A percentile compares a stretch with the other conserved stretches of the same genome.
phyloP scores from a whole-genome alignment of 164 flowering plant genomes.

The Saururus chinensis region DNA sequence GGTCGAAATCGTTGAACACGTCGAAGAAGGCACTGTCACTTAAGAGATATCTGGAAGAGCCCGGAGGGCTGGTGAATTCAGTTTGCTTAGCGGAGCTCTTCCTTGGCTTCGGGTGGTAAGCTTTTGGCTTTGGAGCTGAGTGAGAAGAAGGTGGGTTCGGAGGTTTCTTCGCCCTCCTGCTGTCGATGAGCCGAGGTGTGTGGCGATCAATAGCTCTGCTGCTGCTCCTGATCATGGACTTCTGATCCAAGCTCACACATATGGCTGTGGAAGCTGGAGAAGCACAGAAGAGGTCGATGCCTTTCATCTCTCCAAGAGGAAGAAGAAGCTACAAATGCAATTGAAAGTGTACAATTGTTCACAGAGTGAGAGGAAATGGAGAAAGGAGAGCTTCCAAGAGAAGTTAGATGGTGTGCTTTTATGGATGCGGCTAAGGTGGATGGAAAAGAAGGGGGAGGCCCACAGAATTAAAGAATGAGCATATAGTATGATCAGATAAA shows the following conservation, averaged over 20 bases:
- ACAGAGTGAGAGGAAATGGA: conserved; percentile 1
- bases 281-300: conserved; percentile 58
- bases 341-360: not conserved
- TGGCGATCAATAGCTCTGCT: conserved; percentile 22
- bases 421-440: conserved; percentile 6
- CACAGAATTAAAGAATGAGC: conserved; percentile 3
- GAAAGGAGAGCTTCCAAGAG: conserved; percentile 10
- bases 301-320: conserved; percentile 31
- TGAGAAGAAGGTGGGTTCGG: conserved; percentile 20
- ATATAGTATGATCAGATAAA: too few relatives aligned
- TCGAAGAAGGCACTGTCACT: conserved; percentile 31
- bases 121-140: conserved; percentile 31
- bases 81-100: conserved; percentile 28
- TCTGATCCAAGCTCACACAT: conserved; percentile 45
- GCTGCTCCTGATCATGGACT: conserved; percentile 35
- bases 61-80: conserved; percentile 23
- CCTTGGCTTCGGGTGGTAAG: conserved; percentile 23
- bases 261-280: conserved; percentile 82
- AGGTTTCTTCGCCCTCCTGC: conserved; percentile 2
- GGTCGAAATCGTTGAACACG: conserved; percentile 20
- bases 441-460: conserved; percentile 6
- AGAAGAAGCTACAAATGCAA: conserved; percentile 1
- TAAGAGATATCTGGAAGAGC: conserved; percentile 50
- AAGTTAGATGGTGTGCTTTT: conserved; percentile 19
- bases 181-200: conserved; percentile 18